Evolutionary conservation across 208 protist species (phyloP).

Genomic region (Angomonas ambiguus): DNA sequence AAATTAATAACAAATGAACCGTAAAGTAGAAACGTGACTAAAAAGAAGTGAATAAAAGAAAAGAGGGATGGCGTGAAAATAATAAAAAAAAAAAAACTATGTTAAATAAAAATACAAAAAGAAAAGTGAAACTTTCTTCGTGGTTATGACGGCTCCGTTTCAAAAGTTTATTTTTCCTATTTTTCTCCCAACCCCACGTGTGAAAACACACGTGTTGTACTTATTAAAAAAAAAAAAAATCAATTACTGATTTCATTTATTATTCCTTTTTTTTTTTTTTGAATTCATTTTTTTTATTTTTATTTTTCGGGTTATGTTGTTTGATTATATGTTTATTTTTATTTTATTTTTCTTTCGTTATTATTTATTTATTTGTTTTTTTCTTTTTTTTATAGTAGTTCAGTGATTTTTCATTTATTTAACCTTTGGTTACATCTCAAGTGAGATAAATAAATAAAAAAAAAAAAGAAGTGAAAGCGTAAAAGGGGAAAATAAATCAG

Average conservation of each 20-base stretch:
- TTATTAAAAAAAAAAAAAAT: conserved; percentile 10
- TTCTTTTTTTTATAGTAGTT: conserved; percentile 14
- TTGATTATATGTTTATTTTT: too few species aligned
- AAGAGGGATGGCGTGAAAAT: conserved; percentile 3
- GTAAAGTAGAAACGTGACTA: neutral
- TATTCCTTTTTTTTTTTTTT: neutral
- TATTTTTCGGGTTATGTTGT: too few species aligned
- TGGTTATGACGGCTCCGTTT: too few species aligned
- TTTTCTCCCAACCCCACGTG: too few species aligned
- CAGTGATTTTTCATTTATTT: conserved; percentile 9
- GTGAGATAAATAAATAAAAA: conserved; percentile 5
- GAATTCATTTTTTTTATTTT: neutral
- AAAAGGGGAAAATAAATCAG: too few species aligned
- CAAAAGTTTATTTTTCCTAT: too few species aligned
- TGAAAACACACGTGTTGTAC: neutral
- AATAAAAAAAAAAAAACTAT: conserved; percentile 10
- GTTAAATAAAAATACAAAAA: conserved; percentile 13
- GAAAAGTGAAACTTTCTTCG: neutral
- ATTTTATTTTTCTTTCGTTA: neutral
- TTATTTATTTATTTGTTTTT: conserved; percentile 10
- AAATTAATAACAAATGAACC: neutral
- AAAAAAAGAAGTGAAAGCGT: conserved; percentile 6
- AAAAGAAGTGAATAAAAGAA: neutral
- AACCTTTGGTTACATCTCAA: neutral
- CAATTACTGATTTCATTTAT: neutral